phyloP scores from a whole-genome alignment of 495 filamentous ascomycete genomes.

The Neurospora sublineolata region DNA sequence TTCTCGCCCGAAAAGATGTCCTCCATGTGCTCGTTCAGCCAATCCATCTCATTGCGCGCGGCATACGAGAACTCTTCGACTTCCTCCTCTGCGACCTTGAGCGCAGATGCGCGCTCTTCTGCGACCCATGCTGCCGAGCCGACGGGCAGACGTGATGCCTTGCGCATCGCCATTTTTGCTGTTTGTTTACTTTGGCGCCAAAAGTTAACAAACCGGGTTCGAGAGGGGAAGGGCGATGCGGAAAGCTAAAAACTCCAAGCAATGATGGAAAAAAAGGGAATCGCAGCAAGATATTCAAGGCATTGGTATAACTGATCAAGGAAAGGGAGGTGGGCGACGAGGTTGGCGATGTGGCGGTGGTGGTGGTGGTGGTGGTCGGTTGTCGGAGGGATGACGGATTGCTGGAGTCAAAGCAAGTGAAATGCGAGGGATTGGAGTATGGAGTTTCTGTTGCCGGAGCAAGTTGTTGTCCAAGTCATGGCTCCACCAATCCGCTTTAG shows the following conservation, averaged over 20 bases:
- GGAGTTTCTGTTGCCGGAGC: slow-evolving; percentile 2
- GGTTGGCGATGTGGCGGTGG: background rate
- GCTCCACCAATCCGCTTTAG: slow-evolving; percentile 5
- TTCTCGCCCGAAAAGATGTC: slow-evolving; percentile 73
- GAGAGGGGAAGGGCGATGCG: background rate
- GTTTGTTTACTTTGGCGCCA: slow-evolving; percentile 2
- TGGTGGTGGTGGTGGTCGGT: background rate
- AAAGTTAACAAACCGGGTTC: slow-evolving; percentile 1
- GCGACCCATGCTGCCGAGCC: slow-evolving; percentile 44
- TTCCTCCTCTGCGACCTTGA: slow-evolving; percentile 47
- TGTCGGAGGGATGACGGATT: background rate
- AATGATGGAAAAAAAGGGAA: background rate
- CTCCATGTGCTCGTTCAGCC: slow-evolving; percentile 94
- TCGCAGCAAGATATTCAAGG: background rate
- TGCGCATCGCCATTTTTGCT: slow-evolving; percentile 39
- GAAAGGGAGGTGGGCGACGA: background rate
- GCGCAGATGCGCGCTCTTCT: slow-evolving; percentile 38
- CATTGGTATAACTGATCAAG: background rate
- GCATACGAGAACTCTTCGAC: slow-evolving; percentile 82
- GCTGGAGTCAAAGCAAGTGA: background rate
- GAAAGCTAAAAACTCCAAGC: background rate
- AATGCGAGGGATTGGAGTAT: slow-evolving; percentile 4
- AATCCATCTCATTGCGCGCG: slow-evolving; percentile 82
- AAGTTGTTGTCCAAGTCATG: slow-evolving; percentile 8
- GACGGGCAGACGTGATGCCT: slow-evolving; percentile 40